Percentiles rank a stretch among this genome's conserved stretches.
phyloP scores from a whole-genome alignment of 768 basidiomycete species.

The Chalciporus chontae region DNA sequence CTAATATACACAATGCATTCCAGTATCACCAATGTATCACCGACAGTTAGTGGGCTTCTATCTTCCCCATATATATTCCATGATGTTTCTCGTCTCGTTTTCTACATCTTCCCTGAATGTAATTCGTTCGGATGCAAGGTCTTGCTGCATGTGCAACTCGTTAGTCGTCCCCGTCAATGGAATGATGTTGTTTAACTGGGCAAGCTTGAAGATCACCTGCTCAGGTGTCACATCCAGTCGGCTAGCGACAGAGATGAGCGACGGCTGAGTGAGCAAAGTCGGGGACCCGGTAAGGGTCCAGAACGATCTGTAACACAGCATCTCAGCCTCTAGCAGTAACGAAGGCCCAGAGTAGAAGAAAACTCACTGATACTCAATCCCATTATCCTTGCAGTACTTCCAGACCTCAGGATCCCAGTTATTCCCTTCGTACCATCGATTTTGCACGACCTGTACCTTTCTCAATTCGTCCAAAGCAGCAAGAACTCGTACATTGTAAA shows the following conservation, averaged over 20 bases:
- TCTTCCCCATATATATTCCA: slow-evolving; percentile 30
- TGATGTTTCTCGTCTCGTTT: slow-evolving; percentile 21
- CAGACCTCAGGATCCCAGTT: slow-evolving; percentile 68
- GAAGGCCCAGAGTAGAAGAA: neutral
- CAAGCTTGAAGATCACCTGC: slow-evolving; percentile 67
- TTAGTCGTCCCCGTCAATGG: slow-evolving; percentile 76
- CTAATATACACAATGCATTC: neutral
- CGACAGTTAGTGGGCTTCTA: neutral
- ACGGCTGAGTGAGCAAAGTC: slow-evolving; percentile 48
- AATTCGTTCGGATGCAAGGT: slow-evolving; percentile 44
- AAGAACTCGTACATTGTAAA: slow-evolving; percentile 61
- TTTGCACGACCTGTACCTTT: slow-evolving; percentile 73
- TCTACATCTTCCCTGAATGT: slow-evolving; percentile 28
- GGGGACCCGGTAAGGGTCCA: slow-evolving; percentile 87
- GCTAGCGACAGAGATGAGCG: slow-evolving; percentile 42
- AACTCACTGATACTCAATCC: slow-evolving; percentile 68
- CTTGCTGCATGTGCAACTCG: slow-evolving; percentile 65
- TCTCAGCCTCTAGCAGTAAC: neutral
- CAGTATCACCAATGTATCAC: neutral
- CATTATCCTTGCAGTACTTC: slow-evolving; percentile 58
- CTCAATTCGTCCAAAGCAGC: slow-evolving; percentile 48
- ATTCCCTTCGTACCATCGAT: slow-evolving; percentile 83
- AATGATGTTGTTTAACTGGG: slow-evolving; percentile 60
- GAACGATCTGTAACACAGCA: slow-evolving; percentile 55
- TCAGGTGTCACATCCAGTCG: slow-evolving; percentile 52